Base-by-base conservation (phyloP, 2,329 filamentous ascomycete genomes). In the Orbilia brochopaga region DNA sequence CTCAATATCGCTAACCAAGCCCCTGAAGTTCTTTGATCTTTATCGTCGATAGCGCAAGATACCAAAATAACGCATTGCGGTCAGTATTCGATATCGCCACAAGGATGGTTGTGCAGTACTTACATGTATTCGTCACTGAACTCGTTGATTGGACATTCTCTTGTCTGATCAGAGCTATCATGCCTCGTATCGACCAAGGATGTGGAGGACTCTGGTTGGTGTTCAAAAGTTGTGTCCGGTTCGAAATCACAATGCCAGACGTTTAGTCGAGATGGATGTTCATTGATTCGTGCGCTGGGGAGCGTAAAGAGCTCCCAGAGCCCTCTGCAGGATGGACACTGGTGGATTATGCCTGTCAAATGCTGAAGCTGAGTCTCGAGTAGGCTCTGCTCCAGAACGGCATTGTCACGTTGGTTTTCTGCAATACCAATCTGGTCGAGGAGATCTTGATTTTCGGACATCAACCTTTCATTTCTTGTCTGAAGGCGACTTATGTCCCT, bases 221-320 rank as follows among this genome's bases (percentile, higher is more conserved):
- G 3, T 32, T 57, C 30, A 11, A 2, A 24, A n/a, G n/a, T n/a
- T 5, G 32, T 27, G 7, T 30, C 32, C 10, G 30, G 32, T 3
- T 46, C 19, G 27, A 57, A 30, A 23, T 59, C 40, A 24, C 40
- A 50, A 7, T 59, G 48, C 55, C 40, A 50, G 19, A 59, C 42
- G 13, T 30, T 24, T 17, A 27, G 44, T 24, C 37, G 57, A 23
- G 35, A 44, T 19, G 56, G 35, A 21, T 8, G 3, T 3, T 32
- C 27, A 32, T 32, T 8, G 8, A 32, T 32, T 32, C 8, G 27
- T 8, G 27, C 8, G 3, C 27, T 8, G 8, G 27, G 27, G 27
- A 32, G 27, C 27, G 3, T 32, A 4, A 32, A 8, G 8, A 59
- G 50, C 6, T 59, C 56, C 56, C 56, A 59, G 2, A 59, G 7